phyloP scores from a whole-genome alignment of 352 stramenopile species.

The Globisporangium nodosum region DNA sequence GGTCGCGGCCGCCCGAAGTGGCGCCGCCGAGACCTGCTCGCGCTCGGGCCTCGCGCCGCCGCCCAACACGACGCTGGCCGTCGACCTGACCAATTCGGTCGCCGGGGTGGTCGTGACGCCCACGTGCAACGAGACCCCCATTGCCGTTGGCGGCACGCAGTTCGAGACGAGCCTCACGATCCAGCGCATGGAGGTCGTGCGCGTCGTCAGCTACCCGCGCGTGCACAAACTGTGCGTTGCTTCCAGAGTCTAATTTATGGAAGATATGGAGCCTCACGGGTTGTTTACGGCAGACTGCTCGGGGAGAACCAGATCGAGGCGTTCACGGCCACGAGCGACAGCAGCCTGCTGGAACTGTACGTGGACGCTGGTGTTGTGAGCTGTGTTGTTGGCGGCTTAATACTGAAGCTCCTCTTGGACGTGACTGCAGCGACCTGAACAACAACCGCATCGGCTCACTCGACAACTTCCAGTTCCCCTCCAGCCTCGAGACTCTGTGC shows the following conservation, averaged over 20 bases:
- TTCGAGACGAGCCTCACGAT: slow-evolving; percentile 7
- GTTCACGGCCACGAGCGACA: not conserved
- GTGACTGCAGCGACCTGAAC: slow-evolving; percentile 19
- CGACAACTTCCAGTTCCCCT: slow-evolving; percentile 20
- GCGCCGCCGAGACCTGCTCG: slow-evolving; percentile 1
- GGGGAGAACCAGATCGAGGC: slow-evolving; percentile 8
- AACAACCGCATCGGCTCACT: slow-evolving; percentile 27
- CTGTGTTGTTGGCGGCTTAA: not conserved
- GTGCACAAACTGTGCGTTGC: slow-evolving; percentile 13
- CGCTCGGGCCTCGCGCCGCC: slow-evolving; percentile 9
- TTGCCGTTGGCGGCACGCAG: slow-evolving; percentile 1
- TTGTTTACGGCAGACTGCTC: slow-evolving; percentile 25
- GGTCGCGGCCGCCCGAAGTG: not conserved
- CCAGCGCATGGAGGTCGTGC: slow-evolving; percentile 5
- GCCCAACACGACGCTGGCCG: slow-evolving; percentile 8
- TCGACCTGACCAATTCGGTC: slow-evolving; percentile 1
- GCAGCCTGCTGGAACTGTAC: not conserved
- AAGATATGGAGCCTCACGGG: not conserved
- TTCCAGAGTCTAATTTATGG: slow-evolving; percentile 17
- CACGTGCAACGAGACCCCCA: slow-evolving; percentile 9
- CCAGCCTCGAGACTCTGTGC: slow-evolving; percentile 19
- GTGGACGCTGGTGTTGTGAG: not conserved
- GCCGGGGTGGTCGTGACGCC: slow-evolving; percentile 9
- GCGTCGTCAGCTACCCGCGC: slow-evolving; percentile 13
- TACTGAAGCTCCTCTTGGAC: not conserved